Percentiles rank a stretch among this genome's conserved stretches.
phyloP scores from a whole-genome alignment of 2,329 filamentous ascomycete genomes.

The Nemania sp. region DNA sequence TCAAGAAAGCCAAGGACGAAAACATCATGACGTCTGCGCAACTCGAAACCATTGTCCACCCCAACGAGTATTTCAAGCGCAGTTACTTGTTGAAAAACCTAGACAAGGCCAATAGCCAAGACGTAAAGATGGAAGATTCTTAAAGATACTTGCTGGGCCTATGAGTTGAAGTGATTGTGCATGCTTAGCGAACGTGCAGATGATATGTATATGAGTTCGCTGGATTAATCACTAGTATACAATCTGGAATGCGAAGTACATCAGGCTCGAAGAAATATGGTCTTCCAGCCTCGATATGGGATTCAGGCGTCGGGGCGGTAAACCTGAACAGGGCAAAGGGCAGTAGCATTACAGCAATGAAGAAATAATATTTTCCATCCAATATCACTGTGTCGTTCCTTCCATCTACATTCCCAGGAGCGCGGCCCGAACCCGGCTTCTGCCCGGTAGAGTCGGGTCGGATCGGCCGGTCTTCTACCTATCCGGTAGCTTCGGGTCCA shows the following conservation, averaged over 20 bases:
- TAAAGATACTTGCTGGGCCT: conserved; percentile 2
- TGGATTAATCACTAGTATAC: conserved; percentile 4
- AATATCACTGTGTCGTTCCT: neutral
- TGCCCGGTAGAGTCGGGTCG: conserved; percentile 2
- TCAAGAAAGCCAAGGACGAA: conserved; percentile 81
- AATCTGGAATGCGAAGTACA: neutral
- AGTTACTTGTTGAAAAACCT: conserved; percentile 90
- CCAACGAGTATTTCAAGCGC: conserved; percentile 97
- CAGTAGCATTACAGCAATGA: neutral
- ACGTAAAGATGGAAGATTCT: conserved; percentile 69
- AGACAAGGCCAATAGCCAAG: conserved; percentile 62
- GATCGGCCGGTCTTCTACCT: conserved; percentile 12
- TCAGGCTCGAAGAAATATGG: neutral
- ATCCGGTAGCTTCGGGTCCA: conserved; percentile 7
- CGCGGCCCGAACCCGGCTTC: neutral
- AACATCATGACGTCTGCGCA: conserved; percentile 78
- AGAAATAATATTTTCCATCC: conserved; percentile 14
- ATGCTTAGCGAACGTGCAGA: neutral
- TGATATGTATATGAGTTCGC: neutral
- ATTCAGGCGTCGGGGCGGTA: conserved; percentile 13
- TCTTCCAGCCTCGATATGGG: neutral
- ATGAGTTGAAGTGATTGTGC: neutral
- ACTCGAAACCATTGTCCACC: conserved; percentile 94
- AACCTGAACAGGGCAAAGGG: neutral
- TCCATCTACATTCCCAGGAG: neutral